Conservation (phyloP, 257 asterid genomes). For the Salvia splendens region DNA sequence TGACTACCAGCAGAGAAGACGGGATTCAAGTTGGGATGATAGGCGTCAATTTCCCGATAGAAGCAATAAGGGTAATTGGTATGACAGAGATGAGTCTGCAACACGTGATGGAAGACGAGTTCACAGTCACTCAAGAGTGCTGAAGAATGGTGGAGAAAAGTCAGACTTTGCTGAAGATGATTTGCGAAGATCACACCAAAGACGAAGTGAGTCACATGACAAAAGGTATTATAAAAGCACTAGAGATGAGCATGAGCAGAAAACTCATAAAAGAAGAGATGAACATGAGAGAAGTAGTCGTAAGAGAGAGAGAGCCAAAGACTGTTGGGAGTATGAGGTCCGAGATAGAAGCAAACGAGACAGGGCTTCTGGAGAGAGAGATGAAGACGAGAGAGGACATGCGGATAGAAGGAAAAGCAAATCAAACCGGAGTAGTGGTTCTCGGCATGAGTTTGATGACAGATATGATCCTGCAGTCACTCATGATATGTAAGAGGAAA, state of each 20-base stretch:
- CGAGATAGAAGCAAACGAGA: conserved; percentile 40
- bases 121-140: conserved; percentile 37
- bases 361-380: conserved; percentile 31
- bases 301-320: conserved; percentile 48
- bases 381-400: conserved; percentile 31
- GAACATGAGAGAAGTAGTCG: conserved; percentile 42
- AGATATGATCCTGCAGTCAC: conserved; percentile 68
- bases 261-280: conserved; percentile 35
- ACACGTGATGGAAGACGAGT: conserved; percentile 35
- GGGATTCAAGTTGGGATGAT: conserved; percentile 41
- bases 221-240: conserved; percentile 32
- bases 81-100: conserved; percentile 35
- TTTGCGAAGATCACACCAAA: conserved; percentile 41
- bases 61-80: conserved; percentile 37
- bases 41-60: conserved; percentile 34
- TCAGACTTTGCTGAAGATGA: conserved; percentile 37
- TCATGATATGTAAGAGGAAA: conserved; percentile 34
- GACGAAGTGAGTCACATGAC: conserved; percentile 41
- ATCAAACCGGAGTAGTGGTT: conserved; percentile 31
- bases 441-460: conserved; percentile 57
- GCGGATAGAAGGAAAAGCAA: conserved; percentile 33
- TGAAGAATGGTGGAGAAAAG: conserved; percentile 34
- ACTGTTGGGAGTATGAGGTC: conserved; percentile 39
- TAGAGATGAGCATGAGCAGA: conserved; percentile 34
- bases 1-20: conserved; percentile 35